Evolutionary conservation across 108 stramenopile genomes (phyloP), one percentile per base, ranked within the genome.

Genomic region (Licmophora abbreviata): DNA sequence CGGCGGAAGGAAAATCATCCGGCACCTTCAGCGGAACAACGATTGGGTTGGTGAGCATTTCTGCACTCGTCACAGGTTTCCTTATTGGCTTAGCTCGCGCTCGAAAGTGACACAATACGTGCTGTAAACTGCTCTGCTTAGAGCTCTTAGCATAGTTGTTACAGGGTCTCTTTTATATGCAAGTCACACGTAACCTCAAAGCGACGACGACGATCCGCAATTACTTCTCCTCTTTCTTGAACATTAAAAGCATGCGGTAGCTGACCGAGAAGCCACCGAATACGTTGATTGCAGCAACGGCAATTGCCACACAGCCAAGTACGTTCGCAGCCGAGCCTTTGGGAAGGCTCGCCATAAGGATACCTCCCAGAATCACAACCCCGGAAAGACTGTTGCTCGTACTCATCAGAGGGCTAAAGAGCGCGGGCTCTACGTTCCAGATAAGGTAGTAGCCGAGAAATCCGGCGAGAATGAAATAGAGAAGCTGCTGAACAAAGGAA

Each of bases 241-340:
- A 93, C 92, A 93, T 93, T 63, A 87, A 78, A 9, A 93, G 71
- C 92, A 93, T 93, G 51, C 83, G 78, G 59, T 85, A 79, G 17
- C 88, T 88, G 20, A 90, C 85, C 28, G 80, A 64, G 53, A 78
- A 81, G 9, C 85, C 85, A 23, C 85, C 78, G 55, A 71, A 69
- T 0, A 85, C 73, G 48, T 81, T 81, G 31, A 81, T 67, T 7
- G 89, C 76, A 11, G 79, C 77, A 18, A 92, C 77, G 9, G 66
- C 31, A 15, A 80, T 84, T 21, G 90, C 81, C 38, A 53, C 61
- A 52, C 85, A 79, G 27, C 73, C 90, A 11, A 92, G 65, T 11
- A 68, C 49, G 50, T 83, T 76, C 21, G 85, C 56, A 9, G 73
- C 48, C 12, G 71, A 64, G 23, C 68, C 67, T 15, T 53, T 66